These are phyloP conservation scores for Cylindrodendrum hubeiense DNA, from an alignment of 2,329 filamentous ascomycete species.

Conservation along the genomic window DNA sequence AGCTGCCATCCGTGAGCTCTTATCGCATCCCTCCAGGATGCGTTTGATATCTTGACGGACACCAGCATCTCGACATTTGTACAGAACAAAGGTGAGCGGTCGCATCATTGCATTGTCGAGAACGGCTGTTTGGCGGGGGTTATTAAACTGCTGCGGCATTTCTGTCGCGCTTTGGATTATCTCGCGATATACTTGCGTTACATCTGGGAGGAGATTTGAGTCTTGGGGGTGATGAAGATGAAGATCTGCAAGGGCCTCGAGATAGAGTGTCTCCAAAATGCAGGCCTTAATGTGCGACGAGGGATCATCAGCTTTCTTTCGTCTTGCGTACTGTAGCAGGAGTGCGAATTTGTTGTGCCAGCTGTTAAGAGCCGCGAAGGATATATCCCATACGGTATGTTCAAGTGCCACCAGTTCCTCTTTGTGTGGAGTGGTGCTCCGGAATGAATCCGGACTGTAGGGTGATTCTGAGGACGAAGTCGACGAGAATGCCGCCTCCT, in stretches of 20 bases:
- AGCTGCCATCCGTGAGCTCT: conserved; percentile 27
- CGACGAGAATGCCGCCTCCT: neutral
- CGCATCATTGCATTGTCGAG: conserved; percentile 38
- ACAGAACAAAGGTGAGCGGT: conserved; percentile 34
- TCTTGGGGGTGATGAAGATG: conserved; percentile 21
- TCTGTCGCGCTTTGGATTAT: conserved; percentile 29
- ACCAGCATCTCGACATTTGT: conserved; percentile 31
- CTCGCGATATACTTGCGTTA: conserved; percentile 32
- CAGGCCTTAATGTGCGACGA: conserved; percentile 30
- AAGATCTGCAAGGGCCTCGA: conserved; percentile 31
- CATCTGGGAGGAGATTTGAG: conserved; percentile 31
- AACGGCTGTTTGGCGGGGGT: neutral
- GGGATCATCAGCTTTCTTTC: conserved; percentile 18
- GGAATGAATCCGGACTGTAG: neutral
- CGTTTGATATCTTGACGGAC: conserved; percentile 26
- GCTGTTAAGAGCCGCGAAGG: conserved; percentile 16
- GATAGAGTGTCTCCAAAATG: conserved; percentile 36
- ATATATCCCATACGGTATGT: conserved; percentile 22
- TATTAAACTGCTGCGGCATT: conserved; percentile 19
- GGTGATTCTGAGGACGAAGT: neutral
- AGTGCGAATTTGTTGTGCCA: conserved; percentile 36
- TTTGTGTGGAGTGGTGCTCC: neutral
- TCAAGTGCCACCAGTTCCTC: neutral
- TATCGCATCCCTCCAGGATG: conserved; percentile 18
- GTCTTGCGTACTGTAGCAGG: conserved; percentile 25